These are phyloP conservation scores for Daldinia bambusicola DNA, from an alignment of 495 filamentous ascomycete genomes.

Conservation along the genomic window DNA sequence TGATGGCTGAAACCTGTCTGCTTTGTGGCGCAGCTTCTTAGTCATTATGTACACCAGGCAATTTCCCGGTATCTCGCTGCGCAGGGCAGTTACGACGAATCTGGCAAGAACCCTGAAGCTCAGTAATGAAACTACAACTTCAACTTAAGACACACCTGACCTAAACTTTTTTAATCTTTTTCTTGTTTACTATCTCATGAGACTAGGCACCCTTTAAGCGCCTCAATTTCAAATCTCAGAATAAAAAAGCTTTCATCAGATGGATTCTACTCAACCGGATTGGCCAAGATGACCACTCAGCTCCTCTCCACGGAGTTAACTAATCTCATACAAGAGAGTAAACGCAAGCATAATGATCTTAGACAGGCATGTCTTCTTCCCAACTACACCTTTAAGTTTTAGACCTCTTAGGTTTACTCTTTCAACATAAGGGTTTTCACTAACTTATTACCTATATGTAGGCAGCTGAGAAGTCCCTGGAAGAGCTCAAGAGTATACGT, in stretches of 20 bases:
- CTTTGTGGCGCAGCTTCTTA: slow-evolving; percentile 22
- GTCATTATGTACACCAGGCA: slow-evolving; percentile 4
- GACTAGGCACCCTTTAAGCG: background rate
- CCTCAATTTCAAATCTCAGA: background rate
- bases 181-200: background rate
- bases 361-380: slow-evolving; percentile 69
- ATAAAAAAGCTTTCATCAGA: slow-evolving; percentile 27
- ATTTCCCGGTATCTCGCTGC: slow-evolving; percentile 18
- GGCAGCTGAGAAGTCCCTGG: slow-evolving; percentile 94
- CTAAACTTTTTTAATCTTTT: slow-evolving; percentile 8
- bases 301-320: slow-evolving; percentile 88
- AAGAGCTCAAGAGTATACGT: slow-evolving; percentile 84
- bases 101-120: slow-evolving; percentile 44
- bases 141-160: slow-evolving; percentile 8
- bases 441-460: slow-evolving; percentile 47
- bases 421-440: slow-evolving; percentile 36
- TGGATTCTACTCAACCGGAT: slow-evolving; percentile 40
- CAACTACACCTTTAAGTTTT: background rate
- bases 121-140: slow-evolving; percentile 14
- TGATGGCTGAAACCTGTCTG: slow-evolving; percentile 20
- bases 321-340: slow-evolving; percentile 94
- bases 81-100: slow-evolving; percentile 34
- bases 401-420: background rate
- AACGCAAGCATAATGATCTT: slow-evolving; percentile 89
- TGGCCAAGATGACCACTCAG: slow-evolving; percentile 86